Evolutionary conservation across 768 basidiomycete species (phyloP).

Genomic region (Dacryopinax primogenitus): DNA sequence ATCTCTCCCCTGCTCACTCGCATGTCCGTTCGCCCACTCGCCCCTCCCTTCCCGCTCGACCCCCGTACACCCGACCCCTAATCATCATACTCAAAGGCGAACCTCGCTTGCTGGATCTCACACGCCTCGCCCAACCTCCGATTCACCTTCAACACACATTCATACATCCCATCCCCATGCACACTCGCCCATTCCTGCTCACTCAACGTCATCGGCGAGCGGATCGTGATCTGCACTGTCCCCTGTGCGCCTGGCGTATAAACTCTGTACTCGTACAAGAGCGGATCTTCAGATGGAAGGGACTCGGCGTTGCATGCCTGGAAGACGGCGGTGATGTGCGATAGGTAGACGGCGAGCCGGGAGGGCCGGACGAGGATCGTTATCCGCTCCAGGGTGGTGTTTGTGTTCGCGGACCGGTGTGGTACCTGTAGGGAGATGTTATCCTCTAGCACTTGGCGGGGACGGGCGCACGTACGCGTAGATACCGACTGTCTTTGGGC

Average conservation of each 20-base stretch:
- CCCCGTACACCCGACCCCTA: not conserved
- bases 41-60: not conserved
- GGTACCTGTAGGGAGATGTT: not conserved
- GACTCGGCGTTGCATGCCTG: not conserved
- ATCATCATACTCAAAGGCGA: not conserved
- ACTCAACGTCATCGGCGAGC: not conserved
- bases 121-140: not conserved
- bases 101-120: not conserved
- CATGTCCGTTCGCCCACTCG: too few relatives aligned
- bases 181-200: not conserved
- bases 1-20: too few relatives aligned
- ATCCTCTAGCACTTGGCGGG: not conserved
- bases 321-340: not conserved
- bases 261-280: not conserved
- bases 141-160: not conserved
- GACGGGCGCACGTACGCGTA: not conserved
- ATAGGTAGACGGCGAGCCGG: not conserved
- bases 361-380: constrained; percentile 4
- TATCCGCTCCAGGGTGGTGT: not conserved
- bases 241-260: constrained; percentile 1
- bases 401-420: not conserved
- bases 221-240: not conserved
- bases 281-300: not conserved
- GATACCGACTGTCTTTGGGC: not conserved
- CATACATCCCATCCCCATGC: not conserved